Evolutionary conservation across 2,329 filamentous ascomycete species (phyloP).

Genomic region (Cytospora chrysosperma): DNA sequence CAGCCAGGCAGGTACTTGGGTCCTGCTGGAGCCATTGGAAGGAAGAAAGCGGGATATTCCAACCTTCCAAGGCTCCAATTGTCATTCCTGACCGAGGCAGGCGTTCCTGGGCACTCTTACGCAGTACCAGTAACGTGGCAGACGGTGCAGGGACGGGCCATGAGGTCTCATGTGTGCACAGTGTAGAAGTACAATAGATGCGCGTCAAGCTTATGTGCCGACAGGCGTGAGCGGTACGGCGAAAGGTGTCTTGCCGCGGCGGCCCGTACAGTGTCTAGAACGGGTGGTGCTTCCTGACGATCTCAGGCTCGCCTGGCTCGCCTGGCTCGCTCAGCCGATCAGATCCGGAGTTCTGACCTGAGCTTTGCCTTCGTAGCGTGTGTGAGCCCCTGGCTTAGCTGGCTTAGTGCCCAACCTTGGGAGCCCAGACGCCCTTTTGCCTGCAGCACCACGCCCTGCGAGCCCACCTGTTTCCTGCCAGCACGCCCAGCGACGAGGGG

Average conservation of each 20-base stretch:
- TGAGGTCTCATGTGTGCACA: background rate
- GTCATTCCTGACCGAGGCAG: background rate
- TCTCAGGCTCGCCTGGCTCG: background rate
- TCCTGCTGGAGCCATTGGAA: background rate
- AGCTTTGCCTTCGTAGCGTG: background rate
- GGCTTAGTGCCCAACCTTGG: background rate
- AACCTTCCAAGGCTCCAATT: background rate
- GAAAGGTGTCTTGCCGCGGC: constrained; percentile 5
- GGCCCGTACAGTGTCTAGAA: constrained; percentile 17
- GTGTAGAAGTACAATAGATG: background rate
- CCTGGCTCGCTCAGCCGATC: constrained; percentile 12
- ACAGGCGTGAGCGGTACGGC: background rate
- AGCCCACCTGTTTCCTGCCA: constrained; percentile 6
- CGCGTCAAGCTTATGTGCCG: no score
- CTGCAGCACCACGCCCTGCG: background rate
- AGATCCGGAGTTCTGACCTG: constrained; percentile 3
- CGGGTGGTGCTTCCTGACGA: constrained; percentile 7
- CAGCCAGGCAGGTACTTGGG: no score
- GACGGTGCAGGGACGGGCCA: constrained; percentile 1
- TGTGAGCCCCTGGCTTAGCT: background rate
- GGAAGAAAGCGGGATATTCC: background rate
- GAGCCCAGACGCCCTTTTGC: constrained; percentile 14
- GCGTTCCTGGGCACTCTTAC: background rate
- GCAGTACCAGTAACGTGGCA: background rate
- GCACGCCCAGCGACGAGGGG: background rate